A percentile compares a stretch with the other conserved stretches of the same genome.
Evolutionary conservation across 306 rosid species (phyloP).

Genomic region (Lathyrus tuberosus): DNA sequence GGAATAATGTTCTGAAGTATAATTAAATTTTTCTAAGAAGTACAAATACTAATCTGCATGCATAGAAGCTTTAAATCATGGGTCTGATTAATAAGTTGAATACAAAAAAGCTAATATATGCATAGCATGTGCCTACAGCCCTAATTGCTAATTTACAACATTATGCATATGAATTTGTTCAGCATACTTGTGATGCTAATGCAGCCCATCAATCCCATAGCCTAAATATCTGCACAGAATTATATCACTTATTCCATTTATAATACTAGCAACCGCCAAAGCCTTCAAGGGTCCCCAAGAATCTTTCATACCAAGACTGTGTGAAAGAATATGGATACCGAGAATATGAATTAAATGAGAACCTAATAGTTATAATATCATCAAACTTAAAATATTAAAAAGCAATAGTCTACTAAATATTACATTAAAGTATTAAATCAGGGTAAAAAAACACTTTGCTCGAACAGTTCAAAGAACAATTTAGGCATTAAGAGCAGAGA

Average conservation of each 20-base stretch:
- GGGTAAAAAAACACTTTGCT: constrained; percentile 27
- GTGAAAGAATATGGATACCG: constrained; percentile 2
- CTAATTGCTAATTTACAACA: background rate
- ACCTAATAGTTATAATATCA: background rate
- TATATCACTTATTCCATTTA: constrained; percentile 64
- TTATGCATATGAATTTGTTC: constrained; percentile 11
- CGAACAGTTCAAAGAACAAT: constrained; percentile 22
- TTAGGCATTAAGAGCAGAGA: constrained; percentile 15
- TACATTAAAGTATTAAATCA: constrained; percentile 7
- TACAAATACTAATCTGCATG: background rate
- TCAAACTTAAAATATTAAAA: constrained; percentile 14
- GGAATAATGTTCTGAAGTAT: background rate
- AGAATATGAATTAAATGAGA: constrained; percentile 21
- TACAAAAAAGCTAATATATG: background rate
- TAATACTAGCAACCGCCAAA: constrained; percentile 65
- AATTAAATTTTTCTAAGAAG: background rate
- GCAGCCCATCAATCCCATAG: constrained; percentile 87
- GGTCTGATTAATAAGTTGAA: background rate
- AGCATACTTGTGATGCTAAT: constrained; percentile 69
- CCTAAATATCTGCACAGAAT: constrained; percentile 57
- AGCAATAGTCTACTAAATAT: background rate
- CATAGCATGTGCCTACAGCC: background rate
- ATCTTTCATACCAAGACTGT: constrained; percentile 94
- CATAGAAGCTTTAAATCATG: background rate
- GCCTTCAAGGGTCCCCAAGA: constrained; percentile 89